Evolutionary conservation across 257 asterid species (phyloP).

Genomic region (Apocynum venetum): DNA sequence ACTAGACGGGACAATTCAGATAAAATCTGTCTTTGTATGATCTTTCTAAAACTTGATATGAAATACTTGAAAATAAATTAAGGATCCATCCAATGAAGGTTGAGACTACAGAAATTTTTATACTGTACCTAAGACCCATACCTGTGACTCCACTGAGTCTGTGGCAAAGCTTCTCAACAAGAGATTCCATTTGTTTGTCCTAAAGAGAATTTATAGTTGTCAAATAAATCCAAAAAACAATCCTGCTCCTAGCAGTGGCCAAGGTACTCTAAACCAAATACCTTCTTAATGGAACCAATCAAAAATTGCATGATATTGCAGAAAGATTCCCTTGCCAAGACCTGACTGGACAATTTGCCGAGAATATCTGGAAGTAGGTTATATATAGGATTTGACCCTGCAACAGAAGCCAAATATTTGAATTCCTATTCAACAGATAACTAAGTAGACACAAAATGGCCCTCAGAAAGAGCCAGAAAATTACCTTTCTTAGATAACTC

Average conservation of each 20-base stretch:
- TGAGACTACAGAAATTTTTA: not conserved
- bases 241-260: not conserved
- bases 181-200: constrained; percentile 99
- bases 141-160: constrained; percentile 92
- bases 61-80: constrained; percentile 7
- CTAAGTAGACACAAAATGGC: not conserved
- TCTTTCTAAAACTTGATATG: not conserved
- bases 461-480: not conserved
- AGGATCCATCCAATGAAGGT: constrained; percentile 16
- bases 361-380: constrained; percentile 97
- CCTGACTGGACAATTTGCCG: constrained; percentile 74
- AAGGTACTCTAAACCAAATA: constrained; percentile 15
- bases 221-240: constrained; percentile 11
- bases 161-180: constrained; percentile 93
- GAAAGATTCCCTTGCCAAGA: constrained; percentile 73
- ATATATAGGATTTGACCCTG: constrained; percentile 94
- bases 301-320: constrained; percentile 94
- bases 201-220: constrained; percentile 28
- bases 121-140: constrained; percentile 21
- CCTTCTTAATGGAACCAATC: constrained; percentile 92
- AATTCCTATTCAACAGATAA: not conserved
- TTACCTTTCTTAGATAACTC: constrained; percentile 94
- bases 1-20: not conserved
- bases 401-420: constrained; percentile 23
- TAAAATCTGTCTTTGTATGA: not conserved